These are phyloP conservation scores for Knoxia roxburghii DNA, from an alignment of 257 asterid species.

Conservation along the genomic window DNA sequence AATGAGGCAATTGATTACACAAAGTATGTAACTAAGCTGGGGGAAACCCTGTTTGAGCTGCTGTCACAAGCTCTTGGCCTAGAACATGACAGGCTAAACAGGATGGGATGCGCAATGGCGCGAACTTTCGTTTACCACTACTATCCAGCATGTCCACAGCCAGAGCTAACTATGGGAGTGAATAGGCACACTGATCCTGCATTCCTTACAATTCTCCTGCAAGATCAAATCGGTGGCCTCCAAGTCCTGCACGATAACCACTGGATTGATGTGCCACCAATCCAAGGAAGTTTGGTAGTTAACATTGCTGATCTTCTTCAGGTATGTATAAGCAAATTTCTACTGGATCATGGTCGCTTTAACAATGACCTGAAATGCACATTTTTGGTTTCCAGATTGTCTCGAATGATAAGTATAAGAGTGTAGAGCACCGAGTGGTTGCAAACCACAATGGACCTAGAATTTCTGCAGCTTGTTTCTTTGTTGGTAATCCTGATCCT, in stretches of 20 bases:
- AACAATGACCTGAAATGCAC: not conserved
- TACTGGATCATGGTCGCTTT: not conserved
- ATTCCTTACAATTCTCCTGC: slow-evolving; percentile 52
- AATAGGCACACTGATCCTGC: slow-evolving; percentile 60
- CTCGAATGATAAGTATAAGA: slow-evolving; percentile 54
- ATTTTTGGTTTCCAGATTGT: slow-evolving; percentile 30
- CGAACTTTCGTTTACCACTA: slow-evolving; percentile 45
- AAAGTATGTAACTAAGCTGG: slow-evolving; percentile 32
- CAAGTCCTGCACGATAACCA: slow-evolving; percentile 49
- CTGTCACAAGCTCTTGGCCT: slow-evolving; percentile 74
- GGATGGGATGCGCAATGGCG: slow-evolving; percentile 34
- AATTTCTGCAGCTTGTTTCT: slow-evolving; percentile 60
- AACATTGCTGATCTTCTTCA: slow-evolving; percentile 78
- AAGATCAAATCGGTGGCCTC: slow-evolving; percentile 64
- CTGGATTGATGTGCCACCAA: slow-evolving; percentile 41
- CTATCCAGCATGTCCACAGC: slow-evolving; percentile 69
- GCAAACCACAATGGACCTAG: slow-evolving; percentile 58
- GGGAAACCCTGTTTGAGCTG: slow-evolving; percentile 36
- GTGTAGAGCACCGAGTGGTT: slow-evolving; percentile 57
- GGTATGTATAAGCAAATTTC: slow-evolving; percentile 22
- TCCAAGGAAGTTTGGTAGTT: slow-evolving; percentile 45
- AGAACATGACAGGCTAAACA: slow-evolving; percentile 30
- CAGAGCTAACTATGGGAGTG: slow-evolving; percentile 61
- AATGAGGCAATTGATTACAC: slow-evolving; percentile 36
- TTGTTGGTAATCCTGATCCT: slow-evolving; percentile 26